phyloP scores from a whole-genome alignment of 805 yeast species.

The Saturnispora diversa region DNA sequence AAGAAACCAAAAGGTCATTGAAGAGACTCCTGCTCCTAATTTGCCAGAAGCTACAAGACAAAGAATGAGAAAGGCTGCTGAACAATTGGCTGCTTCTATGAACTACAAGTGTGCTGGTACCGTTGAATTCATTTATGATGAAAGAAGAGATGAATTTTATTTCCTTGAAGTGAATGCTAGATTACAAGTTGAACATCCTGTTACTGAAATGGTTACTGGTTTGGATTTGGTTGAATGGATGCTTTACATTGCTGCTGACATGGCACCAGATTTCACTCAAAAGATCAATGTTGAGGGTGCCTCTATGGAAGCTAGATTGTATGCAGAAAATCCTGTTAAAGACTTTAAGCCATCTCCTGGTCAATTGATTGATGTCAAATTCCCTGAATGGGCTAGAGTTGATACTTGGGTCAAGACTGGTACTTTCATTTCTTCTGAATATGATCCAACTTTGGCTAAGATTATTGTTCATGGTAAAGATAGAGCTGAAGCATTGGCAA shows the following conservation, averaged over 20 bases:
- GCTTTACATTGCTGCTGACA: slow-evolving; percentile 84
- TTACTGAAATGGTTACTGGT: slow-evolving; percentile 93
- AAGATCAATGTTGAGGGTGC: slow-evolving; percentile 67
- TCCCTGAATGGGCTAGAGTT: slow-evolving; percentile 88
- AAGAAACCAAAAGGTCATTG: slow-evolving; percentile 92
- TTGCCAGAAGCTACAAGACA: slow-evolving; percentile 72
- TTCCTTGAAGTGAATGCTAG: slow-evolving; percentile 95
- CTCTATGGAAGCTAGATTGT: slow-evolving; percentile 92
- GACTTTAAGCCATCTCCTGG: slow-evolving; percentile 97
- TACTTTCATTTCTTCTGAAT: slow-evolving; percentile 80
- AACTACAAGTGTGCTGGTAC: slow-evolving; percentile 97
- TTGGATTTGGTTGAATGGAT: slow-evolving; percentile 96
- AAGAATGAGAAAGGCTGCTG: slow-evolving; percentile 76
- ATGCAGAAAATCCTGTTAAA: slow-evolving; percentile 95
- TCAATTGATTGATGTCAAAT: slow-evolving; percentile 71
- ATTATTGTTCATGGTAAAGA: slow-evolving; percentile 91
- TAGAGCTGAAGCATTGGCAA: slow-evolving; percentile 73
- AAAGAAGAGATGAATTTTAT: slow-evolving; percentile 78
- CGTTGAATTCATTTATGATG: slow-evolving; percentile 90
- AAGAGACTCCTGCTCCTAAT: slow-evolving; percentile 97
- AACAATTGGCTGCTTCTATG: slow-evolving; percentile 70
- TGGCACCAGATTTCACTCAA: slow-evolving; percentile 68
- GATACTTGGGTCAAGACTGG: slow-evolving; percentile 94
- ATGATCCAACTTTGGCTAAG: slow-evolving; percentile 94
- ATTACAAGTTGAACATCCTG: slow-evolving; percentile 95